Base-by-base conservation (phyloP, 1,284 basidiomycete species). In the Boletus albobrunnescens region DNA sequence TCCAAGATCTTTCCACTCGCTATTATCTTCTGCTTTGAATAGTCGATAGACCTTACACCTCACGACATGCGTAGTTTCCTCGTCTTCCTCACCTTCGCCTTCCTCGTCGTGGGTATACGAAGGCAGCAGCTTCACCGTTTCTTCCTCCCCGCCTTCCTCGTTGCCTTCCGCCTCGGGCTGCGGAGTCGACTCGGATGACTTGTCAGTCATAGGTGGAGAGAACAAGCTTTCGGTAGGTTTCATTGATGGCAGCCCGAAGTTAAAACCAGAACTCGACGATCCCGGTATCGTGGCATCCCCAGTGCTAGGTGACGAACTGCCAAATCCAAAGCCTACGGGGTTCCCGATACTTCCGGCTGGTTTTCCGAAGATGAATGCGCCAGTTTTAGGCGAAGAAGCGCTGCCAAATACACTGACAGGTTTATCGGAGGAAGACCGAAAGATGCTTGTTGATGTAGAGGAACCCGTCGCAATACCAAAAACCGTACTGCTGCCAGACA, bases 11-110 rank as follows among this genome's bases (percentile, higher is more conserved):
- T 68, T 73, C 84, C 84, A 88, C 33, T 73, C 69, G 35, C 65
- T 61, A 40, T 67, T 71, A 14, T 74, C 76, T n/a, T 75, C 75
- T 28, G 74, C 73, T 67, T 77, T 81, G 49, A 67, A 72, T 59
- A 90, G 64, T 58, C 74, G 78, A 58, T 72, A 84, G 32, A 86
- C 78, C 62, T 86, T 89, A 40, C 78, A 72, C 57, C 77, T 79
- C 44, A 78, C 70, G 42, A 76, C 72, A 61, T 83, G 72, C 16
- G 74, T 69, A 3, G 87, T 91, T 47, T 83, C 81, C 63, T 94
- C 91, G 36, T 84, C 75, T 64, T 94, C 87, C 68, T 93, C 91
- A 14, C 87, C 87, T 57, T 81, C 80, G n/a, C 86, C 86, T 55
- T 86, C 85, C 40, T 71, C 71, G 54, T 87, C 85, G 53, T 82